Evolutionary conservation across 495 filamentous ascomycete species (phyloP), one percentile per base, ranked within the genome.

Genomic region (Xylaria venustula): DNA sequence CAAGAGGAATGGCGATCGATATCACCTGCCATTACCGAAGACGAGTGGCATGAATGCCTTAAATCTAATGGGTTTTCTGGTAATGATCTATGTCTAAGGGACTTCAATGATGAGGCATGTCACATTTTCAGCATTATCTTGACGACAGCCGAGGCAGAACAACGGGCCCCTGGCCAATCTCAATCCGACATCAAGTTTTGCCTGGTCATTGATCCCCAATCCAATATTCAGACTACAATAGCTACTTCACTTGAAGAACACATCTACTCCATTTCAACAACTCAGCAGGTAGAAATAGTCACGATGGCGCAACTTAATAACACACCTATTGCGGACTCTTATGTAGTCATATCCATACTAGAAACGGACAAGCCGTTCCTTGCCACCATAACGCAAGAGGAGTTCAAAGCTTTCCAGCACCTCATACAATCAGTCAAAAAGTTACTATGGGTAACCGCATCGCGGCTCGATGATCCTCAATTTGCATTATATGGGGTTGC

Each of bases 331-430:
- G 52, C 47, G 1, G 63, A 64, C 22, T 58, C 58, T 22, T 64
- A 67, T 42, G 67, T 69, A 0, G 73, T 83, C 1, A 57, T 85
- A 20, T 75, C 67, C 55, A 61, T 86, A 37, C 57, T 72, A 8
- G 83, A 85, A 28, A 65, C 80, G 9, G 74, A 80, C 61, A 67
- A 69, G 7, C 71, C 77, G 0, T 64, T 78, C 2, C 76, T 86
- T 6, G 58, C 74, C n/a, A 57, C 62, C 5, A 66, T 83, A n/a
- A 70, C 68, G 2, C 46, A 63, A 7, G 52, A 68, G 1, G 67
- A 62, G 7, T 71, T 75, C 42, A 37, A 68, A 11, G 54, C 56
- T 14, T 49, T 82, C 14, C 58, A 77, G 53, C 42, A 64, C 6
- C 49, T 84, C 0, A 69, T 82, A n/a, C 66, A 66, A 26, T 47